Base-by-base conservation (phyloP, 306 rosid species). In the Potentilla sterilis region DNA sequence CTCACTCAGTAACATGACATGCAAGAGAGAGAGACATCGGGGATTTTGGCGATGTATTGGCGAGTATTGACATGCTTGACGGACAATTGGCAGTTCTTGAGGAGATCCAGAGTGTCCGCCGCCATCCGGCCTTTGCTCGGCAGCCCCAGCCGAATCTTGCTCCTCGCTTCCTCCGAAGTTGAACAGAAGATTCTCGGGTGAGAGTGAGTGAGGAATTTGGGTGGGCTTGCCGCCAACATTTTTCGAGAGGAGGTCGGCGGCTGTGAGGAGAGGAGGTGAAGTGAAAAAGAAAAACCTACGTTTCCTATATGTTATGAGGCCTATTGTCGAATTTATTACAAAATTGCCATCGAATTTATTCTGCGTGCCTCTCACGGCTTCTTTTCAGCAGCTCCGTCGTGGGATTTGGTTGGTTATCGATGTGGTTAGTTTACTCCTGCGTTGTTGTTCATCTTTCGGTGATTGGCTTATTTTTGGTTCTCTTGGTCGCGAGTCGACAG, bases 111-210 rank as follows among this genome's bases (percentile, higher is more conserved):
- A 10, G 98, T 90, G 62, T 91, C 96, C 14, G 89, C 16, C 19
- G 96, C 87, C 97, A 94, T 88, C 52, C 97, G 96, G 71, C 97
- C 98, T 82, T 94, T 94, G 80, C 96, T 90, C 4, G 98, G 98
- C 12, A 94, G 67, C 1, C 98, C 98, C 2, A 94, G 76, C 49
- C 98, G 97, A 79, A 90, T 88, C 89, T 81, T 87, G 9, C 54
- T 54, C 69, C 98, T 65, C 44, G 85, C 81, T 47, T 84, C 86
- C 43, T 71, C 73, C 40, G 71, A 9, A 7, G 81, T 59, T 42
- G 71, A 73, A 15, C 77, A 73, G 18, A 52, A 32, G 58, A 73
- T 28, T 34, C 46, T 65, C 14, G 71, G 34, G 6, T 21, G 37
- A 0, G 35, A 76, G 75, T 35, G 75, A 28, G 70, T 38, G 13